These are phyloP conservation scores for Austroboletus novae-zelandiae DNA, from an alignment of 1,284 basidiomycete species.

Conservation along the genomic window DNA sequence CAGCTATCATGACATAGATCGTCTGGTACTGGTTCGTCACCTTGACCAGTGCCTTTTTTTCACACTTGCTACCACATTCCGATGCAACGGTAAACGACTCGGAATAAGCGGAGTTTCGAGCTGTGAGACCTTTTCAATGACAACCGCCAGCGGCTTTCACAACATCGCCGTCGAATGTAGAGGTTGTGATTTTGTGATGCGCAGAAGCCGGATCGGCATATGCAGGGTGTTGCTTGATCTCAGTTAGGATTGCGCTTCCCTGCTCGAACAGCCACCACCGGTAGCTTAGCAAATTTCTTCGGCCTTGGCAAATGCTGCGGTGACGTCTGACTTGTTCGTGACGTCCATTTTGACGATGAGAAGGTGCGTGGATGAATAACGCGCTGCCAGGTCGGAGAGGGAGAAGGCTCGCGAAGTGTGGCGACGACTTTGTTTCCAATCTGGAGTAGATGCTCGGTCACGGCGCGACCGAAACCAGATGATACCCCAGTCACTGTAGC, in stretches of 20 bases:
- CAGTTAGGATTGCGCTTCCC: no score
- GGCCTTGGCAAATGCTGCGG: neutral
- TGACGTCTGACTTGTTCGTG: slow-evolving; percentile 11
- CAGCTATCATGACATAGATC: slow-evolving; percentile 14
- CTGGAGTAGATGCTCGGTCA: slow-evolving; percentile 14
- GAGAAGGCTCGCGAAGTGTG: neutral
- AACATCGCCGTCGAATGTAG: neutral
- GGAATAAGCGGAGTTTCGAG: slow-evolving; percentile 15
- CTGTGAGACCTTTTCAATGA: slow-evolving; percentile 4
- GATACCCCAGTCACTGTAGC: slow-evolving; percentile 4
- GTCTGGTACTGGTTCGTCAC: slow-evolving; percentile 26
- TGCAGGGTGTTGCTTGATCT: neutral
- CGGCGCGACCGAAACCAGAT: slow-evolving; percentile 9
- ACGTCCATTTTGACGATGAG: slow-evolving; percentile 39
- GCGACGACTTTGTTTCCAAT: slow-evolving; percentile 25
- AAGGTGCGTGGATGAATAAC: slow-evolving; percentile 22
- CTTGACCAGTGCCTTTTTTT: slow-evolving; percentile 20
- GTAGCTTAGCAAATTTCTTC: neutral
- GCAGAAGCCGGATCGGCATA: slow-evolving; percentile 6
- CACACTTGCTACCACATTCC: neutral
- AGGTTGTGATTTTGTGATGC: neutral
- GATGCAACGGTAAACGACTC: slow-evolving; percentile 20
- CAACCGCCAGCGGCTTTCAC: slow-evolving; percentile 1
- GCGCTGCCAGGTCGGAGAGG: neutral
- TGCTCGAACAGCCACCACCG: no score